phyloP scores from a whole-genome alignment of 345 rosid species.

The Rhodomyrtus tomentosa region DNA sequence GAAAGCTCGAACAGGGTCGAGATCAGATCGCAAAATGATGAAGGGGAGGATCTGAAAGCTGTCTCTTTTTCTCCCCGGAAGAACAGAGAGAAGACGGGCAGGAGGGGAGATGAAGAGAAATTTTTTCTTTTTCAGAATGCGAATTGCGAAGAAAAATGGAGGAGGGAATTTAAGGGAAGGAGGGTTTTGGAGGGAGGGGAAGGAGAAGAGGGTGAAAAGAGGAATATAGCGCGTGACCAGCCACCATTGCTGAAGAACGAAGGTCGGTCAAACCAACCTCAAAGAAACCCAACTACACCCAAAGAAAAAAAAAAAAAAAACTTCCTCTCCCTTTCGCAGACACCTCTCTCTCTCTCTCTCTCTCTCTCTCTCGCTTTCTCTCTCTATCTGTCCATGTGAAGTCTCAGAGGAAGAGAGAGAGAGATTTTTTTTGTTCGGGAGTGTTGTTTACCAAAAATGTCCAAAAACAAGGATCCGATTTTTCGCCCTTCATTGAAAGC shows the following conservation, averaged over 20 bases:
- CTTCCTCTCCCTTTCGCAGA: not conserved
- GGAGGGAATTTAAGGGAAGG: not conserved
- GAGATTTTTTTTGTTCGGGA: not conserved
- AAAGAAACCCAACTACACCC: not conserved
- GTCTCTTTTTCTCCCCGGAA: not conserved
- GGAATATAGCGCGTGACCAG: conserved; percentile 5
- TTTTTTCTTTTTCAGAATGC: too few relatives aligned
- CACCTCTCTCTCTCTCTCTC: not conserved
- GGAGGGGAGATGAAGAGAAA: not conserved
- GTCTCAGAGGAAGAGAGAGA: not conserved
- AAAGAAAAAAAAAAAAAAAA: not conserved
- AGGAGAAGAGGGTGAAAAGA: not conserved
- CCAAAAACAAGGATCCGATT: not conserved
- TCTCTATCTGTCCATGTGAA: not conserved
- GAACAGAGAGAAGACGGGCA: not conserved
- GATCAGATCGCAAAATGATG: not conserved
- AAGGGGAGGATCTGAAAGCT: not conserved
- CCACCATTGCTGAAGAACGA: conserved; percentile 4
- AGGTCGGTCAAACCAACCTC: conserved; percentile 1
- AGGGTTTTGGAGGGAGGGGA: not conserved
- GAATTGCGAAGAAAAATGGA: not conserved
- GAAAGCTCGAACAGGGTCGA: not conserved
- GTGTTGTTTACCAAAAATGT: not conserved
- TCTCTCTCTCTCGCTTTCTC: not conserved
- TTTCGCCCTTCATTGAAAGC: not conserved